Conservation (phyloP, 805 yeast species). For the Lipomyces sp. region DNA sequence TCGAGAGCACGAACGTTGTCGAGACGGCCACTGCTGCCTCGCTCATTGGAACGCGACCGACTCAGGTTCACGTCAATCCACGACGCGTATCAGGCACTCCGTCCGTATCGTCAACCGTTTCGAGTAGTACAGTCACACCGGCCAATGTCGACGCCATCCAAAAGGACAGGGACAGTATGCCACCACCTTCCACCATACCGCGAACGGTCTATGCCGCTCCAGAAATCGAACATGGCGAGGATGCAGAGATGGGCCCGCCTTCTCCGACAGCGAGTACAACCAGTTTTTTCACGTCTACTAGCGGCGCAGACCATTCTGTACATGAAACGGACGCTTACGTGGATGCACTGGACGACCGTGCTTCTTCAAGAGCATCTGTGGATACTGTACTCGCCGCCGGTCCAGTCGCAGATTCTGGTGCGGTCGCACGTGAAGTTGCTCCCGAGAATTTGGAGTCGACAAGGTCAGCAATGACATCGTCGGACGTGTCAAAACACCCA, state of each 20-base stretch:
- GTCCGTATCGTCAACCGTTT: constrained; percentile 18
- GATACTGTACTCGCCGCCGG: constrained; percentile 25
- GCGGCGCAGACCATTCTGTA: constrained; percentile 6
- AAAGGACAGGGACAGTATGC: constrained; percentile 11
- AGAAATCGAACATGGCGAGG: background rate
- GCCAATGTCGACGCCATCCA: constrained; percentile 2
- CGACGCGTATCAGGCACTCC: constrained; percentile 33
- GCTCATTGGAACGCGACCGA: constrained; percentile 16
- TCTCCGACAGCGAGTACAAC: constrained; percentile 34
- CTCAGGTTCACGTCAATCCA: constrained; percentile 32
- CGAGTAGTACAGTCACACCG: constrained; percentile 14
- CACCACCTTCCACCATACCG: constrained; percentile 19
- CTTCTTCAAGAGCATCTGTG: constrained; percentile 15
- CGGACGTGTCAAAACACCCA: background rate
- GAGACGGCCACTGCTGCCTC: constrained; percentile 32
- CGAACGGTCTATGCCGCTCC: constrained; percentile 10
- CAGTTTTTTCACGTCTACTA: constrained; percentile 26
- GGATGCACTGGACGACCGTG: constrained; percentile 19
- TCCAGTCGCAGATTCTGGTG: constrained; percentile 8
- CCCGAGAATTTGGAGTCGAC: background rate
- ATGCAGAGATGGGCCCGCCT: constrained; percentile 1
- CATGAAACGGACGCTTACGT: constrained; percentile 20
- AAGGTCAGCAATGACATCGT: background rate
- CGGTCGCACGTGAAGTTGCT: background rate
- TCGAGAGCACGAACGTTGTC: constrained; percentile 20